Percentiles rank a stretch among this genome's conserved stretches.
Conservation (phyloP, 768 basidiomycete species). For the Hemileccinum impolitum region DNA sequence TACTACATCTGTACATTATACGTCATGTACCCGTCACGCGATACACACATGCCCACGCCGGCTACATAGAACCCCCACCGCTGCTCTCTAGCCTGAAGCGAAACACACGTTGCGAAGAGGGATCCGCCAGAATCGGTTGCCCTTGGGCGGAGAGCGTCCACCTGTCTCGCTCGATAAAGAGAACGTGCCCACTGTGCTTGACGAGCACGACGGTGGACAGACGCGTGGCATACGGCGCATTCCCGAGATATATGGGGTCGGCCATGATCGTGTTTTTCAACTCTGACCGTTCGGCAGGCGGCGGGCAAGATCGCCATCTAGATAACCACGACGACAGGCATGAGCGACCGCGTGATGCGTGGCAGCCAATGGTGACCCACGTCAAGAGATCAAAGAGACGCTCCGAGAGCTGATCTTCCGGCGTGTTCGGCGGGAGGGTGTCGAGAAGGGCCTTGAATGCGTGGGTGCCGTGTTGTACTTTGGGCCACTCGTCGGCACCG, state of each 20-base stretch:
- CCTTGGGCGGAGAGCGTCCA: constrained; percentile 49
- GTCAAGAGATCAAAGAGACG: constrained; percentile 63
- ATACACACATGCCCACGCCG: constrained; percentile 9
- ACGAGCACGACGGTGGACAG: constrained; percentile 71
- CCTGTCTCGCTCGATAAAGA: constrained; percentile 71
- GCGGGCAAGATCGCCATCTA: constrained; percentile 33
- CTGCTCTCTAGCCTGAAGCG: constrained; percentile 38
- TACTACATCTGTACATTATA: constrained; percentile 30
- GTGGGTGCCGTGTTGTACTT: constrained; percentile 57
- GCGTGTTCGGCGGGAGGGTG: constrained; percentile 31
- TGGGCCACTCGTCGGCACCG: constrained; percentile 67
- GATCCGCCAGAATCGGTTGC: constrained; percentile 36
- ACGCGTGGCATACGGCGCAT: constrained; percentile 60
- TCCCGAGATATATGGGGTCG: constrained; percentile 38
- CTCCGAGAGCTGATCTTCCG: constrained; percentile 54
- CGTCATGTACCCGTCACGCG: constrained; percentile 29
- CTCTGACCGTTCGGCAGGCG: constrained; percentile 47
- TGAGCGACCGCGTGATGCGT: neutral
- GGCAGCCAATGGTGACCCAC: constrained; percentile 44
- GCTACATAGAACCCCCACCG: constrained; percentile 22
- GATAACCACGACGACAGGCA: no score
- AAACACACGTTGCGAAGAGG: constrained; percentile 48
- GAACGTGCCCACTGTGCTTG: constrained; percentile 51
- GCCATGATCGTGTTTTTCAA: constrained; percentile 65
- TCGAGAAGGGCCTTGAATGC: constrained; percentile 45